Percentiles rank a stretch among this genome's conserved stretches.
These are phyloP conservation scores for Lepidopterella palustris DNA, from an alignment of 495 filamentous ascomycete genomes.

Conservation along the genomic window DNA sequence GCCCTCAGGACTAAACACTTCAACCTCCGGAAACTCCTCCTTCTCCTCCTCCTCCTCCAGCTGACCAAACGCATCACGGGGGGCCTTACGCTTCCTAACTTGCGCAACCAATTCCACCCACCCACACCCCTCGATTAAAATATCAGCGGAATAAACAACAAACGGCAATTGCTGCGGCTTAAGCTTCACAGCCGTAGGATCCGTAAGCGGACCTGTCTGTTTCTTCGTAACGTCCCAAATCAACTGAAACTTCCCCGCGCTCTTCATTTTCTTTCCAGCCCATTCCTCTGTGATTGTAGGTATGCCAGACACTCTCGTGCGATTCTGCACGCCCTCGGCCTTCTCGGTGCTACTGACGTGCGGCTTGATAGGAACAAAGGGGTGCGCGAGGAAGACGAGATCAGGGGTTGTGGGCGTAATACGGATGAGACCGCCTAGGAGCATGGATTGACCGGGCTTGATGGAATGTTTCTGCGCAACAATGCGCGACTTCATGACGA, in stretches of 20 bases:
- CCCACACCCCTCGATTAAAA: constrained; percentile 83
- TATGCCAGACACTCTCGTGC: constrained; percentile 48
- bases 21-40: constrained; percentile 57
- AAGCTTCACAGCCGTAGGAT: constrained; percentile 45
- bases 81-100: constrained; percentile 51
- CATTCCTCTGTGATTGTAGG: constrained; percentile 53
- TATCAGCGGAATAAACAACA: constrained; percentile 66
- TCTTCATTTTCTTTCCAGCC: constrained; percentile 48
- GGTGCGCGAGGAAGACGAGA: constrained; percentile 61
- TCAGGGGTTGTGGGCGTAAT: constrained; percentile 67
- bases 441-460: constrained; percentile 72
- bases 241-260: constrained; percentile 69
- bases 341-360: constrained; percentile 76
- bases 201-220: constrained; percentile 56
- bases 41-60: constrained; percentile 18
- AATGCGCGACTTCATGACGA: constrained; percentile 71
- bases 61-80: not conserved
- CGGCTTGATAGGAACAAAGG: constrained; percentile 65
- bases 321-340: constrained; percentile 59
- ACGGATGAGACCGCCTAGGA: constrained; percentile 78
- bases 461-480: constrained; percentile 61
- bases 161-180: constrained; percentile 61
- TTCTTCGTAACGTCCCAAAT: constrained; percentile 73
- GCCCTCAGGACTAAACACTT: constrained; percentile 80
- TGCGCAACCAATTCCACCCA: constrained; percentile 90